phyloP scores from a whole-genome alignment of 805 yeast species.

The Cephaloascus albidus region DNA sequence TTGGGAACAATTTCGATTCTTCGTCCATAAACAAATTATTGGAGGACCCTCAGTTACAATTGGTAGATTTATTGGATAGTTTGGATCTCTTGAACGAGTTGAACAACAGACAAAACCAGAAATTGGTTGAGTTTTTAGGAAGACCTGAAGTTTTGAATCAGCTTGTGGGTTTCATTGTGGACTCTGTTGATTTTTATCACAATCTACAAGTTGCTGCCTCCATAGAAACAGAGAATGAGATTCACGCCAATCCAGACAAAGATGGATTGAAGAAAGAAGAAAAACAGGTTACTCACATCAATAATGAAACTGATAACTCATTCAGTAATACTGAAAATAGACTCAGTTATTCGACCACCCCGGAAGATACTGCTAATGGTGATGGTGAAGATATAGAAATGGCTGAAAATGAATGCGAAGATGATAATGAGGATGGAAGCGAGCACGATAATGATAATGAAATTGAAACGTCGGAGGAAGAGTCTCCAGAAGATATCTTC shows the following conservation, averaged over 20 bases:
- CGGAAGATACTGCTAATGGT: conserved; percentile 1
- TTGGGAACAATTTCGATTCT: conserved; percentile 23
- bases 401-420: conserved; percentile 16
- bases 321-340: not conserved
- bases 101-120: conserved; percentile 53
- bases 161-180: conserved; percentile 58
- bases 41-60: conserved; percentile 18
- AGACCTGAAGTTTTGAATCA: conserved; percentile 67
- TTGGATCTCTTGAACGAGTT: conserved; percentile 68
- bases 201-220: conserved; percentile 1
- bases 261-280: conserved; percentile 1
- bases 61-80: conserved; percentile 63
- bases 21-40: conserved; percentile 26
- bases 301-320: not conserved
- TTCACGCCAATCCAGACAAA: conserved; percentile 1
- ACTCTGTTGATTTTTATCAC: conserved; percentile 30
- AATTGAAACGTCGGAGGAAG: conserved; percentile 16
- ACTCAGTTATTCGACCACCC: not conserved
- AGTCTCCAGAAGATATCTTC: conserved; percentile 21
- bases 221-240: conserved; percentile 9
- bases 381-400: conserved; percentile 6
- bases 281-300: not conserved
- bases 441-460: conserved; percentile 18
- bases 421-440: conserved; percentile 17
- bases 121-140: conserved; percentile 69